Percentiles rank a stretch among this genome's conserved stretches.
Conservation (phyloP, 805 yeast species). For the Saccharomycopsis sp. region DNA sequence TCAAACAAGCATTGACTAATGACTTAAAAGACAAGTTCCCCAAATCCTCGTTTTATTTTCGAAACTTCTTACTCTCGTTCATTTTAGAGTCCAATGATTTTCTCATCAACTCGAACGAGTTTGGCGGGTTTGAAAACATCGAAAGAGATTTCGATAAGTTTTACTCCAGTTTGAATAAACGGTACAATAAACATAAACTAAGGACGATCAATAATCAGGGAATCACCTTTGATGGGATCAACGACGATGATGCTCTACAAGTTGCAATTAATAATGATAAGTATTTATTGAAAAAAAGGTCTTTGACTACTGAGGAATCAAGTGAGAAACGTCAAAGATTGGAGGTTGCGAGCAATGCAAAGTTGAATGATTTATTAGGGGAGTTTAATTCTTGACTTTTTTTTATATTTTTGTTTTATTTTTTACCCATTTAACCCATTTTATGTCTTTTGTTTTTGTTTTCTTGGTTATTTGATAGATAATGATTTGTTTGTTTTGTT, state of each 20-base stretch:
- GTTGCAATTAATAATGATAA: background rate
- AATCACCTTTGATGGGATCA: background rate
- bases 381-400: background rate
- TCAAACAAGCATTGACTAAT: no score
- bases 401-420: no score
- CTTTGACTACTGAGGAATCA: no score
- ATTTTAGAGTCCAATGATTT: conserved; percentile 12
- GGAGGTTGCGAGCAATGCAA: no score
- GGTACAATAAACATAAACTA: background rate
- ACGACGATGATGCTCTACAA: background rate
- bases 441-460: background rate
- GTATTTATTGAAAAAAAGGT: background rate
- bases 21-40: conserved; percentile 6
- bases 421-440: background rate
- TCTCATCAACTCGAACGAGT: conserved; percentile 6
- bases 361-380: no score
- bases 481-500: background rate
- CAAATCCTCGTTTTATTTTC: conserved; percentile 11
- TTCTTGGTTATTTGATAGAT: background rate
- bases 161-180: background rate
- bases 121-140: conserved; percentile 1
- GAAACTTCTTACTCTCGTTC: conserved; percentile 14
- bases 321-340: no score
- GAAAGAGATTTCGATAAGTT: conserved; percentile 1
- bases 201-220: background rate